Conservation (phyloP, 371 early-diverging fungal genomes). For the Mucor indicus region DNA sequence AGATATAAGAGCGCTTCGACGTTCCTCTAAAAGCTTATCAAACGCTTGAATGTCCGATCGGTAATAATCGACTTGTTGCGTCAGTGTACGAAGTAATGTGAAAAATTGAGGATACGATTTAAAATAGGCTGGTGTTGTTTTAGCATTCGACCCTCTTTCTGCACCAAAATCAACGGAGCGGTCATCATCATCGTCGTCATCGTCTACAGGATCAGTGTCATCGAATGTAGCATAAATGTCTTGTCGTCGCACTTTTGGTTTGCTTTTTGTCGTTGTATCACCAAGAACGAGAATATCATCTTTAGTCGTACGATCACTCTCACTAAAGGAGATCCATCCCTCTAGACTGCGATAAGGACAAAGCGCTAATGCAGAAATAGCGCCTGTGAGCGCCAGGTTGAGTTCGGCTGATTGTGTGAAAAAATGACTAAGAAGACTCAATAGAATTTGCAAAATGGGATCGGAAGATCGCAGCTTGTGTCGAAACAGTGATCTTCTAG, state of each 20-base stretch:
- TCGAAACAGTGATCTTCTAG: slow-evolving; percentile 44
- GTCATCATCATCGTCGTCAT: slow-evolving; percentile 50
- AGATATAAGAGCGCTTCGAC: slow-evolving; percentile 47
- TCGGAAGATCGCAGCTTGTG: slow-evolving; percentile 62
- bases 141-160: slow-evolving; percentile 32
- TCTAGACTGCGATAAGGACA: slow-evolving; percentile 77
- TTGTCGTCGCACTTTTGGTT: slow-evolving; percentile 20
- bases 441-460: slow-evolving; percentile 62
- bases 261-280: not conserved
- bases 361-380: slow-evolving; percentile 75
- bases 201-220: slow-evolving; percentile 16
- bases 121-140: slow-evolving; percentile 40
- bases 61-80: slow-evolving; percentile 68
- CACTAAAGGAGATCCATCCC: slow-evolving; percentile 77
- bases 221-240: slow-evolving; percentile 35
- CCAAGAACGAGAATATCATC: slow-evolving; percentile 36
- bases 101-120: slow-evolving; percentile 65
- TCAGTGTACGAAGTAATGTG: slow-evolving; percentile 58
- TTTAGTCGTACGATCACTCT: slow-evolving; percentile 50
- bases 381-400: slow-evolving; percentile 89
- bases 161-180: slow-evolving; percentile 46
- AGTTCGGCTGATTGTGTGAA: slow-evolving; percentile 86
- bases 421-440: slow-evolving; percentile 68
- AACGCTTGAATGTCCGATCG: slow-evolving; percentile 59
- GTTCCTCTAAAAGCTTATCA: slow-evolving; percentile 55